Conservation (phyloP, 805 yeast species). For the Suhomyces faveliae region DNA sequence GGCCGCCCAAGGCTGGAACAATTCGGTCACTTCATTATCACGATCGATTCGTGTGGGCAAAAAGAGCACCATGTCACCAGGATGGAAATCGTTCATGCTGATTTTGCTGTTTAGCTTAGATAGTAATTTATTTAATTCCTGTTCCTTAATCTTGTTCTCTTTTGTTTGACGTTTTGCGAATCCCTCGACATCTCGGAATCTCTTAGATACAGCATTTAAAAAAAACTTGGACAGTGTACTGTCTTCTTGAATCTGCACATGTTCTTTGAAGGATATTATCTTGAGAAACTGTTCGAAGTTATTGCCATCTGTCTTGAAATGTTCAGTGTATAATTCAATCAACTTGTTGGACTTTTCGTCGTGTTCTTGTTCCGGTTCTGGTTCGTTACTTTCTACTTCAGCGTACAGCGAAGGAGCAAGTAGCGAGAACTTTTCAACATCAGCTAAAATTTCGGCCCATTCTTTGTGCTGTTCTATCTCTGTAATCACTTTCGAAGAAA, state of each 20-base stretch:
- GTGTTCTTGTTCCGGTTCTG: constrained; percentile 11
- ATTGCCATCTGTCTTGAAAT: constrained; percentile 14
- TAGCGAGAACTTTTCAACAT: not conserved
- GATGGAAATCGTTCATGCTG: constrained; percentile 63
- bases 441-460: constrained; percentile 38
- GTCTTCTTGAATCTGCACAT: constrained; percentile 24
- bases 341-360: constrained; percentile 15
- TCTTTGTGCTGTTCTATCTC: constrained; percentile 39
- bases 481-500: constrained; percentile 40
- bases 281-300: constrained; percentile 19
- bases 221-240: constrained; percentile 28
- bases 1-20: constrained; percentile 81
- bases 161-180: constrained; percentile 82
- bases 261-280: constrained; percentile 27
- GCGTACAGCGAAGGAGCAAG: not conserved
- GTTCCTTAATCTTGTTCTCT: constrained; percentile 56
- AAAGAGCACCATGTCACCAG: constrained; percentile 79
- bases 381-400: constrained; percentile 4
- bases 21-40: constrained; percentile 16
- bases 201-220: constrained; percentile 51
- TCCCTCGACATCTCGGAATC: constrained; percentile 85
- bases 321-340: constrained; percentile 16
- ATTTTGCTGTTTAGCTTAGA: constrained; percentile 50
- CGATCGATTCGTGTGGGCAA: constrained; percentile 67
- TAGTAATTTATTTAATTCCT: constrained; percentile 41